Evolutionary conservation across 345 rosid genomes (phyloP), one percentile per base, ranked within the genome.

Genomic region (Abelmoschus esculentus): DNA sequence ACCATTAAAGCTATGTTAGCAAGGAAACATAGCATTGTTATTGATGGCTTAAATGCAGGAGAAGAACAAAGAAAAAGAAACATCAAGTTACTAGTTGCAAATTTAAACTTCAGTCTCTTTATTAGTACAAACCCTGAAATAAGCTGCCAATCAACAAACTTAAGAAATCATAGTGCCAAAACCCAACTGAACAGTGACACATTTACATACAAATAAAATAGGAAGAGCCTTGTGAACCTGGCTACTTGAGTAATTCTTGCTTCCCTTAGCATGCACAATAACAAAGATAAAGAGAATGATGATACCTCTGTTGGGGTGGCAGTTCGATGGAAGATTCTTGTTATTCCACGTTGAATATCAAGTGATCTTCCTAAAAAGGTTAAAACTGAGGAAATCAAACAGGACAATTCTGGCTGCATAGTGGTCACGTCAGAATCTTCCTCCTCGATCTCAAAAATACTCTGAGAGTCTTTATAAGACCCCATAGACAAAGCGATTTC

Each of bases 331-430:
- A 91, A 93, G 70, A 93, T 91, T 81, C 97, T 88, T 68, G 97
- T 87, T 80, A 91, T 85, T 79, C 98, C 98, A 69, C 98, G 98
- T 75, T 93, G 96, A 75, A 93, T 80, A 81, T 93, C 98, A 66
- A 88, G 86, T 58, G 87, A 83, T 78, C 87, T 86, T 74, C 92
- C 87, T 85, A 91, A 83, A 69, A 59, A 65, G 67, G 91, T 89
- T 84, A 93, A 83, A 77, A 89, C 88, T 54, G 90, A 72, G 56
- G 91, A 88, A 80, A 93, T 83, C 70, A 88, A 58, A 61, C 72
- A 55, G 75, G 78, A 85, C 53, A 91, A 72, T 72, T 86, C 85
- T 55, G 85, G 80, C 70, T 77, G 78, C 63, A 70, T 49, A 55
- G 47, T 61, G 69, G 82, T 64, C 74, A 73, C 61, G 72, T 78